Percentiles rank a stretch among this genome's conserved stretches.
These are phyloP conservation scores for Ciborinia camelliae DNA, from an alignment of 2,329 filamentous ascomycete genomes.

Conservation along the genomic window DNA sequence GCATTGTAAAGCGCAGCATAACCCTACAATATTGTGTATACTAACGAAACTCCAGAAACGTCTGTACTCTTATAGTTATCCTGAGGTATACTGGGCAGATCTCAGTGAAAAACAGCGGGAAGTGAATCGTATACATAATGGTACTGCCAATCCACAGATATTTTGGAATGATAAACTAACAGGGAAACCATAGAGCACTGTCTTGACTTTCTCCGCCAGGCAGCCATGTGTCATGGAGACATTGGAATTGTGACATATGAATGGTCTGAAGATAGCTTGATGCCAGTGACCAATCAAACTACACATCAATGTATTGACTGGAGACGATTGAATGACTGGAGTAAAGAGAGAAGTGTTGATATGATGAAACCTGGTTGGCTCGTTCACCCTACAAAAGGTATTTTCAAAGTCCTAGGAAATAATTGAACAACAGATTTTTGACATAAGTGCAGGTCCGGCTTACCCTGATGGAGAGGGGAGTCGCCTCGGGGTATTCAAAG, in stretches of 20 bases:
- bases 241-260: neutral
- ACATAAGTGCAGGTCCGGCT: neutral
- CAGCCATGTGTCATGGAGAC: constrained; percentile 6
- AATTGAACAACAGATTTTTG: neutral
- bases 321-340: neutral
- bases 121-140: neutral
- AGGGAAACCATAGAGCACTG: neutral
- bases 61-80: neutral
- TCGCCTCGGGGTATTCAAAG: neutral
- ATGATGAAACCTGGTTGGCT: constrained; percentile 8
- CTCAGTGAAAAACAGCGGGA: neutral
- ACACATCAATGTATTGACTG: constrained; percentile 1
- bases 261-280: neutral
- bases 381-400: neutral
- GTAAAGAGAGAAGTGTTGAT: neutral
- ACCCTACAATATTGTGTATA: neutral
- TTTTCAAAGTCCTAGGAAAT: neutral
- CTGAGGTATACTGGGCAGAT: neutral
- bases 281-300: neutral
- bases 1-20: neutral
- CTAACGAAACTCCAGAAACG: neutral
- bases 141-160: neutral
- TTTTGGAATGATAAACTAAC: neutral
- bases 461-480: constrained; percentile 4
- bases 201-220: constrained; percentile 2